These are phyloP conservation scores for Chalaropsis thielavioides DNA, from an alignment of 2,329 filamentous ascomycete species.

Conservation along the genomic window DNA sequence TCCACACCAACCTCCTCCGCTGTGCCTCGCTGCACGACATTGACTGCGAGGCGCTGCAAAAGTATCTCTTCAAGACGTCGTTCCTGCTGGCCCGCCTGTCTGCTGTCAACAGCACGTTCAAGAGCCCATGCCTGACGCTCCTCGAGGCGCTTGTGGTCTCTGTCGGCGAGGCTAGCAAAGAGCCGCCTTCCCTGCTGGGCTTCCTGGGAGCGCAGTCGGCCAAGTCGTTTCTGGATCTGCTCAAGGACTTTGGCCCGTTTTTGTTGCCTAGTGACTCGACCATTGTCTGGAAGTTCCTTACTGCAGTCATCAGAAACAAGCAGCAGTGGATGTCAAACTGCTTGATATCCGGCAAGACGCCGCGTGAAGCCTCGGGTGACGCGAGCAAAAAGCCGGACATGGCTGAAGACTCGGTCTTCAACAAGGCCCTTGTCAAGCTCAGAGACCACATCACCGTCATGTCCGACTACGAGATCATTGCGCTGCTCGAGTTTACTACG, in stretches of 20 bases:
- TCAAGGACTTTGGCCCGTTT: slow-evolving; percentile 67
- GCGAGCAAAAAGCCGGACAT: slow-evolving; percentile 26
- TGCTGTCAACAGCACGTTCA: slow-evolving; percentile 52
- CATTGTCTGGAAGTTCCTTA: slow-evolving; percentile 71
- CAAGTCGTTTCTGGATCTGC: slow-evolving; percentile 65
- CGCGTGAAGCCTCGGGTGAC: slow-evolving; percentile 45
- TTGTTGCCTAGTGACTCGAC: slow-evolving; percentile 49
- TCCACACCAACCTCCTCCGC: slow-evolving; percentile 57
- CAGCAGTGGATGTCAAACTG: slow-evolving; percentile 96
- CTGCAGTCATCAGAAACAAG: slow-evolving; percentile 70
- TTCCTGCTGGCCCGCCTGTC: slow-evolving; percentile 65
- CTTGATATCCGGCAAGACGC: slow-evolving; percentile 74
- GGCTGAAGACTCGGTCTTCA: slow-evolving; percentile 50
- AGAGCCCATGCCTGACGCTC: slow-evolving; percentile 49
- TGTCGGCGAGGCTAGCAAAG: slow-evolving; percentile 40
- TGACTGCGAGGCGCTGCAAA: slow-evolving; percentile 53
- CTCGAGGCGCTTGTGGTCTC: slow-evolving; percentile 60
- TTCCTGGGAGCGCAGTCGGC: slow-evolving; percentile 72
- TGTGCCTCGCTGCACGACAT: slow-evolving; percentile 50
- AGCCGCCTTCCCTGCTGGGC: slow-evolving; percentile 86
- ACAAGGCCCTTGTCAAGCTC: slow-evolving; percentile 57
- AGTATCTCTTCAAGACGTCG: slow-evolving; percentile 66
- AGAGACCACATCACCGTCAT: slow-evolving; percentile 45
- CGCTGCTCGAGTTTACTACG: slow-evolving; percentile 74
- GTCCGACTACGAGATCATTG: slow-evolving; percentile 50